Evolutionary conservation across 805 yeast genomes (phyloP).

Genomic region (Candida coquimbonensis): DNA sequence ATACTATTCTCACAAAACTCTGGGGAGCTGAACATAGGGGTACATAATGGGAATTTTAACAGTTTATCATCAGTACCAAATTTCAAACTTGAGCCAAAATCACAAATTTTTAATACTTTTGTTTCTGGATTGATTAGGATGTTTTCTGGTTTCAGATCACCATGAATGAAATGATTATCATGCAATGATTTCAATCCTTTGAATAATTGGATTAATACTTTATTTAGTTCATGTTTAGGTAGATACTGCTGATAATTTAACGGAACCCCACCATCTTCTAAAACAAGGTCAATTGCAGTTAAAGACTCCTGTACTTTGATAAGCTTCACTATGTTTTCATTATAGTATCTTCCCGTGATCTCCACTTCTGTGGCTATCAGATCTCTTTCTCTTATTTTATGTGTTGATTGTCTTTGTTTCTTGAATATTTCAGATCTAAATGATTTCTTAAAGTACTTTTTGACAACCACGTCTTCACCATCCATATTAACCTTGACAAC

Average conservation of each 20-base stretch:
- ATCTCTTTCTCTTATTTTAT: conserved; percentile 7
- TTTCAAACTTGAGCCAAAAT: conserved; percentile 54
- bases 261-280: conserved; percentile 6
- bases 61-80: conserved; percentile 15
- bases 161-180: conserved; percentile 49
- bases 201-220: conserved; percentile 41
- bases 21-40: conserved; percentile 10
- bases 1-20: conserved; percentile 1
- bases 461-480: not conserved
- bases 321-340: not conserved
- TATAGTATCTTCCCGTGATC: not conserved
- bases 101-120: conserved; percentile 56
- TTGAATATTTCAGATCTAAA: conserved; percentile 4
- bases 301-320: not conserved
- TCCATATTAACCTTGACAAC: not conserved
- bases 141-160: conserved; percentile 63
- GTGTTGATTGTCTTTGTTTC: not conserved
- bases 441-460: conserved; percentile 6
- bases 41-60: conserved; percentile 1
- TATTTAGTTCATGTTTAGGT: conserved; percentile 28
- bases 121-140: conserved; percentile 46
- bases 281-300: conserved; percentile 1
- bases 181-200: conserved; percentile 52
- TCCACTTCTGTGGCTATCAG: conserved; percentile 24
- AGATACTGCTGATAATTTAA: conserved; percentile 39